Percentiles rank a stretch among this genome's conserved stretches.
phyloP scores from a whole-genome alignment of 2,329 filamentous ascomycete species.

The Amesomyces nigricolor region DNA sequence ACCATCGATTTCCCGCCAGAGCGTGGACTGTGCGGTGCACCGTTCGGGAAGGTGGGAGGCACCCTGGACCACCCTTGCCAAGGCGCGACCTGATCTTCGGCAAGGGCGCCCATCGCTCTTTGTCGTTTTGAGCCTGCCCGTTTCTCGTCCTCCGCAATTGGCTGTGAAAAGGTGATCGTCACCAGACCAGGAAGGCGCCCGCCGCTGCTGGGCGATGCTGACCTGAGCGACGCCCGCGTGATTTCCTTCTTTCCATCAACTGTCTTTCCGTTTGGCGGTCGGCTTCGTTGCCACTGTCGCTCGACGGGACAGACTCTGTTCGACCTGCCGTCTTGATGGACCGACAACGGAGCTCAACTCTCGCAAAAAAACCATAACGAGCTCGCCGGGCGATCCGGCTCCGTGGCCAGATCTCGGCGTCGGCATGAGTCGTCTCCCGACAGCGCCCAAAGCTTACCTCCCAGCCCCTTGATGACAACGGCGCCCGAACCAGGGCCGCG shows the following conservation, averaged over 20 bases:
- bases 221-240: neutral
- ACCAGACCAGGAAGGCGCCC: constrained; percentile 17
- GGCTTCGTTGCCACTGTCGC: neutral
- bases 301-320: neutral
- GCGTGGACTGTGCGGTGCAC: neutral
- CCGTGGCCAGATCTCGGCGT: neutral
- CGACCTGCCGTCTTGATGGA: neutral
- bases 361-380: too few species aligned
- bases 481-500: neutral
- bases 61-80: neutral
- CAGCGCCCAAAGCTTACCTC: neutral
- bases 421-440: constrained; percentile 3
- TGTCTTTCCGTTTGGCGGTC: neutral
- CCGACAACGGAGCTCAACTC: too few species aligned
- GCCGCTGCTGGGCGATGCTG: neutral
- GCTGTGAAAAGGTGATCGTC: constrained; percentile 13
- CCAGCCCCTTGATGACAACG: neutral
- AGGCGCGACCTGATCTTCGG: constrained; percentile 12
- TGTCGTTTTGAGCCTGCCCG: neutral
- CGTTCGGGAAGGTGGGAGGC: constrained; percentile 22
- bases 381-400: too few species aligned
- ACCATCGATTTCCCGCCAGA: constrained; percentile 12
- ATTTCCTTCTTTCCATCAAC: neutral
- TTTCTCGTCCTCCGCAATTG: constrained; percentile 2
- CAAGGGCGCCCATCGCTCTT: constrained; percentile 1